Percentiles rank a stretch among this genome's conserved stretches.
These are phyloP conservation scores for Biscutella auriculata DNA, from an alignment of 441 rosid genomes.

Conservation along the genomic window DNA sequence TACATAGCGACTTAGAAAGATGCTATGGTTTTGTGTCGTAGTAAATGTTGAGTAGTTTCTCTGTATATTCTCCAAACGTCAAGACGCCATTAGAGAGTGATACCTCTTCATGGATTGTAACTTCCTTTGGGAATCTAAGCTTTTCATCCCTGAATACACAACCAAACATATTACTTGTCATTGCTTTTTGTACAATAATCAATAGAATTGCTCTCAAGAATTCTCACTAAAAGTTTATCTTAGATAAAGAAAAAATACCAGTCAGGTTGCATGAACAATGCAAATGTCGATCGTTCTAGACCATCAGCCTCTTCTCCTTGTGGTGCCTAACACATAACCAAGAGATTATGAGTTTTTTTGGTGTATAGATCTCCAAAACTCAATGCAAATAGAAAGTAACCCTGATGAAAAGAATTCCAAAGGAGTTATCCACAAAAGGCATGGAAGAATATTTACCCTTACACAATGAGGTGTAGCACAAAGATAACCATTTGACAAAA, in stretches of 20 bases:
- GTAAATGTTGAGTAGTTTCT: constrained; percentile 68
- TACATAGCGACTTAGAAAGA: not conserved
- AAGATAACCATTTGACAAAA: constrained; percentile 70
- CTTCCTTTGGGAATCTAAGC: constrained; percentile 59
- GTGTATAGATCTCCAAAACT: not conserved
- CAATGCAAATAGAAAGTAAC: not conserved
- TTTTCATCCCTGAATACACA: constrained; percentile 52
- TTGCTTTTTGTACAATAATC: not conserved
- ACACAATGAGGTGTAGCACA: constrained; percentile 96
- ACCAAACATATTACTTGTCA: not conserved
- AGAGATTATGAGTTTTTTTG: not conserved
- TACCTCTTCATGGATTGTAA: constrained; percentile 55
- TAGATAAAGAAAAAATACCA: constrained; percentile 34
- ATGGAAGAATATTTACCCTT: constrained; percentile 36
- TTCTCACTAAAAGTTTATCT: not conserved
- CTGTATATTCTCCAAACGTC: constrained; percentile 78
- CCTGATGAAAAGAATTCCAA: not conserved
- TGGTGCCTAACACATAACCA: constrained; percentile 48
- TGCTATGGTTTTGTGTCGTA: constrained; percentile 47
- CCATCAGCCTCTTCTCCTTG: constrained; percentile 56
- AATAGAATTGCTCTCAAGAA: no score
- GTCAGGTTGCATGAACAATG: constrained; percentile 96
- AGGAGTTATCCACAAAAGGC: not conserved
- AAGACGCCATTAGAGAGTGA: constrained; percentile 31
- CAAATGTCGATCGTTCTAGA: constrained; percentile 77